Percentiles rank a stretch among this genome's conserved stretches.
Conservation (phyloP, 1,139 yeast species). For the Meyerozyma elateridarum region DNA sequence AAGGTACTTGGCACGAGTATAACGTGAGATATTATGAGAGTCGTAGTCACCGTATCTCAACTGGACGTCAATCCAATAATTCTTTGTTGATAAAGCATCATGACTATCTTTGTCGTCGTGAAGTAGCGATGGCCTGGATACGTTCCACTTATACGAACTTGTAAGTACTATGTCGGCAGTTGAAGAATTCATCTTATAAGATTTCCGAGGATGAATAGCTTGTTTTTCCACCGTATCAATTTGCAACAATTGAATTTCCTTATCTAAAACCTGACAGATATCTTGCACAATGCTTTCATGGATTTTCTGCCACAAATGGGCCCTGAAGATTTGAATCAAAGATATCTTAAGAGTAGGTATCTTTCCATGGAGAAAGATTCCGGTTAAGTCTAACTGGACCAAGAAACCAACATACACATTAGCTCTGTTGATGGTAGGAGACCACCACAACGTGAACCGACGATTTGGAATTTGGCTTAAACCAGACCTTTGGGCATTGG, state of each 20-base stretch:
- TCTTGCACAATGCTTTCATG: conserved; percentile 95
- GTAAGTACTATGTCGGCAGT: conserved; percentile 84
- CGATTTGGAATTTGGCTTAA: conserved; percentile 96
- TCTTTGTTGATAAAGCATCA: conserved; percentile 53
- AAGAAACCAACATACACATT: conserved; percentile 96
- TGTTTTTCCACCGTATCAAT: conserved; percentile 86
- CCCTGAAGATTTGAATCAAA: conserved; percentile 91
- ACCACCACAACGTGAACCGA: conserved; percentile 98
- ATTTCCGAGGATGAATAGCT: conserved; percentile 93
- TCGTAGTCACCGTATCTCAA: conserved; percentile 96
- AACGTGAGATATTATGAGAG: conserved; percentile 92
- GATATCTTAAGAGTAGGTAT: conserved; percentile 96
- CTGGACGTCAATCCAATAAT: conserved; percentile 95
- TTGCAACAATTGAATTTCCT: conserved; percentile 77
- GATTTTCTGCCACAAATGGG: conserved; percentile 98
- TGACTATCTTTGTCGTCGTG: conserved; percentile 55
- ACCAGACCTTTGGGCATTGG: conserved; percentile 97
- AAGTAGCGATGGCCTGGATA: conserved; percentile 76
- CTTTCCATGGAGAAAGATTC: conserved; percentile 94
- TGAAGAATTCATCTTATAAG: conserved; percentile 95
- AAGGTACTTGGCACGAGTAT: conserved; percentile 85
- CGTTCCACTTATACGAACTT: conserved; percentile 79
- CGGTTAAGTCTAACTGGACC: conserved; percentile 94
- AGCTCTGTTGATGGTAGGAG: conserved; percentile 97
- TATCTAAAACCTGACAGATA: conserved; percentile 85